Evolutionary conservation across 2,329 filamentous ascomycete species (phyloP).

Genomic region (Colletotrichum sp.): DNA sequence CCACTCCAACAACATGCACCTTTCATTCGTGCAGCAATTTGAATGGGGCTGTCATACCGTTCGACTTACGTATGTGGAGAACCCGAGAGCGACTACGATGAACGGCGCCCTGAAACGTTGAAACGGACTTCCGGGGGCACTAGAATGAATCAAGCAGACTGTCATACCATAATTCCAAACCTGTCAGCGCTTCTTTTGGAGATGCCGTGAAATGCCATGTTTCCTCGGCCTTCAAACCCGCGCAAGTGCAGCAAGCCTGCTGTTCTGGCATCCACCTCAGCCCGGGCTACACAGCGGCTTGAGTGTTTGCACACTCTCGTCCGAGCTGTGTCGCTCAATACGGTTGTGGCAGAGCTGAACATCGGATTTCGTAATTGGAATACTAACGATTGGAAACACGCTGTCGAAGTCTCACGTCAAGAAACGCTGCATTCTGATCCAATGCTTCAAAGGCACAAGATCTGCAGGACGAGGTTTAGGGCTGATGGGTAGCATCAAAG

Average conservation of each 20-base stretch:
- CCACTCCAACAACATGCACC: background rate
- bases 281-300: background rate
- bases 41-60: background rate
- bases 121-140: background rate
- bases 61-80: background rate
- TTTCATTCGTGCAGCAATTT: background rate
- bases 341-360: background rate
- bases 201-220: background rate
- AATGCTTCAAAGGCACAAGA: background rate
- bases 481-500: background rate
- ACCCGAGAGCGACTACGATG: background rate
- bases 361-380: background rate
- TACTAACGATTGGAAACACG: background rate
- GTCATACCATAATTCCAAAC: background rate
- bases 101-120: background rate
- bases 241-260: background rate
- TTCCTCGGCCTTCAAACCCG: background rate
- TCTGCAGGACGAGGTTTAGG: background rate
- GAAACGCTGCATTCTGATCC: background rate
- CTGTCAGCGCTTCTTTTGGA: background rate
- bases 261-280: background rate
- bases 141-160: background rate
- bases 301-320: background rate
- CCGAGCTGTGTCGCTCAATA: background rate
- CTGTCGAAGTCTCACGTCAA: background rate